Percentiles rank a stretch among this genome's conserved stretches.
Conservation (phyloP, 768 basidiomycete species). For the Agrocybe chaxingu region DNA sequence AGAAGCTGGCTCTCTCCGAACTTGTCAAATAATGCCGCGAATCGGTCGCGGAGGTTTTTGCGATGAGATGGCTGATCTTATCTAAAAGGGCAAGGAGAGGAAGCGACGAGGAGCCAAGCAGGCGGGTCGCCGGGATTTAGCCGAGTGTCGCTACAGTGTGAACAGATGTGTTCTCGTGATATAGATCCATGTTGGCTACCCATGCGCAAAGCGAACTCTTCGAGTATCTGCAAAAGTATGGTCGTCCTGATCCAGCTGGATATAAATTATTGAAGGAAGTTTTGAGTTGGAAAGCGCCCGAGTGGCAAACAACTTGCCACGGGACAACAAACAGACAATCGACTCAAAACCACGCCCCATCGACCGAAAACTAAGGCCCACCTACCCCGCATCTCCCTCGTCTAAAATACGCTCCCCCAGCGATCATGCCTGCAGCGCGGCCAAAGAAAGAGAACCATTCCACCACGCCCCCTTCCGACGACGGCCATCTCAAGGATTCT, state of each 20-base stretch:
- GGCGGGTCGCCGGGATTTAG: conserved; percentile 42
- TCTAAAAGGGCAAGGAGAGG: conserved; percentile 28
- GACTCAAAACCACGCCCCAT: conserved; percentile 30
- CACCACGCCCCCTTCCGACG: conserved; percentile 65
- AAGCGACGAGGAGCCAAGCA: conserved; percentile 21
- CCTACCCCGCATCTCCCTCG: conserved; percentile 27
- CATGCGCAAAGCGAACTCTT: conserved; percentile 17
- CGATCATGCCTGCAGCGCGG: conserved; percentile 62
- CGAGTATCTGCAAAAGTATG: conserved; percentile 25
- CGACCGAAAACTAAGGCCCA: conserved; percentile 19
- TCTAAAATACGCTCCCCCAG: conserved; percentile 28
- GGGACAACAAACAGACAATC: conserved; percentile 38
- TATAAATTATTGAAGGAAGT: conserved; percentile 38
- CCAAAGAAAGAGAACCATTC: conserved; percentile 65
- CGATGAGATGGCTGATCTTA: conserved; percentile 29
- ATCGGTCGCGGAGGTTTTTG: conserved; percentile 21
- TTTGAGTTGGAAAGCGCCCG: conserved; percentile 35
- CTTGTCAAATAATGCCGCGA: conserved; percentile 31
- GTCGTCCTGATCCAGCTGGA: conserved; percentile 31
- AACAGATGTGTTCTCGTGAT: conserved; percentile 38
- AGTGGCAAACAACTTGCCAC: conserved; percentile 36
- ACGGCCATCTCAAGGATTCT: conserved; percentile 50
- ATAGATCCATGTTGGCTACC: conserved; percentile 19
- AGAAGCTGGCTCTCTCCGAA: conserved; percentile 21
- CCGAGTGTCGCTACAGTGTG: conserved; percentile 31